A percentile compares a stretch with the other conserved stretches of the same genome.
These are phyloP conservation scores for Hypsizygus ulmarius DNA, from an alignment of 1,284 basidiomycete genomes.

Conservation along the genomic window DNA sequence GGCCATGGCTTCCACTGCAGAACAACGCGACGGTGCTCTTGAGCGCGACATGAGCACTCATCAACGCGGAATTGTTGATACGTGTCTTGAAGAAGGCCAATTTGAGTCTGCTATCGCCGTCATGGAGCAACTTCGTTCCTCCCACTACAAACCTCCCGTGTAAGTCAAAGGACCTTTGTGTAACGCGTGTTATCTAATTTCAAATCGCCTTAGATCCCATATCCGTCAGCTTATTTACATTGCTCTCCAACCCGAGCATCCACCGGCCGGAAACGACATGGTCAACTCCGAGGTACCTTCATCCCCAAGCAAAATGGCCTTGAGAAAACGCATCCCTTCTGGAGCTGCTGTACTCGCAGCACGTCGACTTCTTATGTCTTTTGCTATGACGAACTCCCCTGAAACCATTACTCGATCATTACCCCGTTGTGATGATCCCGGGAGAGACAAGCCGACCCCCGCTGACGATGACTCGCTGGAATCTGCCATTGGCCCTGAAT, in stretches of 20 bases:
- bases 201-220: conserved; percentile 43
- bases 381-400: conserved; percentile 56
- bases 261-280: conserved; percentile 28
- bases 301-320: conserved; percentile 45
- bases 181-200: not conserved
- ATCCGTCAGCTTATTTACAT: conserved; percentile 68
- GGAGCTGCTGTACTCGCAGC: conserved; percentile 47
- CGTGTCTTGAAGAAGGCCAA: conserved; percentile 70
- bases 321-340: conserved; percentile 46
- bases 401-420: conserved; percentile 51
- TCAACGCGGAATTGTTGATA: conserved; percentile 61
- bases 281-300: conserved; percentile 34
- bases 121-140: conserved; percentile 57
- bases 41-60: conserved; percentile 54
- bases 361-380: conserved; percentile 53
- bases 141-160: conserved; percentile 52
- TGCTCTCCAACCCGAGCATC: conserved; percentile 53
- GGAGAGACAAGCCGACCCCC: conserved; percentile 14
- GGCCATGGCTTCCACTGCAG: conserved; percentile 9
- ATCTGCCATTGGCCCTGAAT: conserved; percentile 53
- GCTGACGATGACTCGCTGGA: conserved; percentile 43
- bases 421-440: conserved; percentile 41
- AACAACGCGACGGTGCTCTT: conserved; percentile 12
- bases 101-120: conserved; percentile 61
- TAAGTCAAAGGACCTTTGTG: conserved; percentile 32